phyloP scores from a whole-genome alignment of 371 early-diverging fungal genomes.

The Mycotypha africana region DNA sequence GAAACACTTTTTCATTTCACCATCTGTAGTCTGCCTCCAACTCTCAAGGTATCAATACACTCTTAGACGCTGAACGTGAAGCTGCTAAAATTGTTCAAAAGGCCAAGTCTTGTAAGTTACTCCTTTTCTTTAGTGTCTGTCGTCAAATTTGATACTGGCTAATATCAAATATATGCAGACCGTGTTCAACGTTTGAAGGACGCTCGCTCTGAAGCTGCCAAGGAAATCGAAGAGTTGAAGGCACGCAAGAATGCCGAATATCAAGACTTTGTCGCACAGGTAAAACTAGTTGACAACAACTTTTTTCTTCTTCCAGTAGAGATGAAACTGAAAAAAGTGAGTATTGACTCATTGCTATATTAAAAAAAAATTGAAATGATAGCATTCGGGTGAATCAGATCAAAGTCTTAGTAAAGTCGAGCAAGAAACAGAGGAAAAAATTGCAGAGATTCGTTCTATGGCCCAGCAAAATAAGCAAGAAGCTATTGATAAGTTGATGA shows the following conservation, averaged over 20 bases:
- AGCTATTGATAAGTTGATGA: constrained; percentile 70
- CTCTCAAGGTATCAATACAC: constrained; percentile 80
- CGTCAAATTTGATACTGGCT: no score
- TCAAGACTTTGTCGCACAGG: constrained; percentile 75
- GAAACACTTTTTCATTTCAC: not conserved
- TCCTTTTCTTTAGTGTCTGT: not conserved
- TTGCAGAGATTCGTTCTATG: constrained; percentile 60
- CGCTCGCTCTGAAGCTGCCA: constrained; percentile 89
- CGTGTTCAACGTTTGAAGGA: constrained; percentile 91
- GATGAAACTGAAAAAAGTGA: no score
- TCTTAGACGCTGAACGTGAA: constrained; percentile 83
- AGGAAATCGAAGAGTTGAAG: constrained; percentile 88
- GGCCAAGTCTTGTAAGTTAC: constrained; percentile 82
- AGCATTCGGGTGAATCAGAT: constrained; percentile 76
- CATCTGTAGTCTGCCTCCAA: constrained; percentile 57
- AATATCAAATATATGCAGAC: constrained; percentile 47
- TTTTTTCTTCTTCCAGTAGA: constrained; percentile 1
- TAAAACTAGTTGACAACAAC: constrained; percentile 18
- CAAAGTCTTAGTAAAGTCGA: constrained; percentile 64
- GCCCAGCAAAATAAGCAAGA: constrained; percentile 65
- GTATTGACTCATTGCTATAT: no score
- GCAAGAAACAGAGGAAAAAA: constrained; percentile 74
- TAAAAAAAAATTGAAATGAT: no score
- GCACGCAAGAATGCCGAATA: constrained; percentile 81
- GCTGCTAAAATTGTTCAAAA: constrained; percentile 87